Evolutionary conservation across 768 basidiomycete genomes (phyloP).

Genomic region (Fomitopsis serialis): DNA sequence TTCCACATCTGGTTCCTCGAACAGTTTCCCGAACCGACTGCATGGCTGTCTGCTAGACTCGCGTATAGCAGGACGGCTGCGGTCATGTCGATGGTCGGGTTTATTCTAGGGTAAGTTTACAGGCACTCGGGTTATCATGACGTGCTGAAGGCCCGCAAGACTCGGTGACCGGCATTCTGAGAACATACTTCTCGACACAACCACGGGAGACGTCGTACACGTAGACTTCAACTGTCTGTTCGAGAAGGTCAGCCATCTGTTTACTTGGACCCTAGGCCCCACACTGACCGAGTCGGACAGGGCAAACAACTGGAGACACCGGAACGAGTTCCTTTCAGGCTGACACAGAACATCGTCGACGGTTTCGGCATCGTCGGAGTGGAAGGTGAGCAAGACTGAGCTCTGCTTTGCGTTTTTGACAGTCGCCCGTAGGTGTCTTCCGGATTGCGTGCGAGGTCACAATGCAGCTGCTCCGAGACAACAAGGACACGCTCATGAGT

Average conservation of each 20-base stretch:
- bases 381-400: constrained; percentile 56
- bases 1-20: constrained; percentile 98
- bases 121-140: neutral
- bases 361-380: constrained; percentile 90
- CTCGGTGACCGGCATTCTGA: constrained; percentile 97
- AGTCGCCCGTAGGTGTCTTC: constrained; percentile 61
- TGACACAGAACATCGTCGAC: constrained; percentile 90
- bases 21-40: constrained; percentile 93
- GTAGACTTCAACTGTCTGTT: constrained; percentile 98
- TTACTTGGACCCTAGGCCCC: neutral
- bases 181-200: constrained; percentile 89
- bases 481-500: constrained; percentile 91
- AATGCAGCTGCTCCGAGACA: constrained; percentile 78
- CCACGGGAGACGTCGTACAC: constrained; percentile 88
- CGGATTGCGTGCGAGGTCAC: constrained; percentile 90
- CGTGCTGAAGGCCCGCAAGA: constrained; percentile 32
- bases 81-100: constrained; percentile 99
- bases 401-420: neutral
- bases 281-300: constrained; percentile 20
- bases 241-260: constrained; percentile 61
- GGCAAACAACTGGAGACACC: constrained; percentile 84
- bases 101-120: constrained; percentile 77
- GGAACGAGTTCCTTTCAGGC: constrained; percentile 89
- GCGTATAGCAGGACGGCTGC: constrained; percentile 86
- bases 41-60: constrained; percentile 88